Conservation (phyloP, 257 asterid species). For the Gentiana dahurica region DNA sequence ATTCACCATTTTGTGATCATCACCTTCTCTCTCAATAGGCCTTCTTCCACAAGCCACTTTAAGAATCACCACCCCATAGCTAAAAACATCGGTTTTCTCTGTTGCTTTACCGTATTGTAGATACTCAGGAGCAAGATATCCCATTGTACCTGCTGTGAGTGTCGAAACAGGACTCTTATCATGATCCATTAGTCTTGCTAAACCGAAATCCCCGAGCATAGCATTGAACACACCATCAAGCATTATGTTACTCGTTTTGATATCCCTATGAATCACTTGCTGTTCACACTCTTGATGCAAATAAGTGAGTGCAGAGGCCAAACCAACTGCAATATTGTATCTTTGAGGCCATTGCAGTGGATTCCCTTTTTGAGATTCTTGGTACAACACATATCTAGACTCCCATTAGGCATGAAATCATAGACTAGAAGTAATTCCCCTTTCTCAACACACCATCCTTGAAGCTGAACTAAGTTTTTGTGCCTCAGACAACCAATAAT, state of each 20-base stretch:
- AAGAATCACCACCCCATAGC: slow-evolving; percentile 17
- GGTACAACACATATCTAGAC: slow-evolving; percentile 13
- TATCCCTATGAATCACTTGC: slow-evolving; percentile 18
- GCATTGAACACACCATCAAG: slow-evolving; percentile 17
- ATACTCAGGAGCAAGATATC: slow-evolving; percentile 15
- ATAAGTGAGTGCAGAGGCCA: slow-evolving; percentile 19
- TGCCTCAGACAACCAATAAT: slow-evolving; percentile 32
- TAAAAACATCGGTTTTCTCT: slow-evolving; percentile 11
- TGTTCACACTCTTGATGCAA: slow-evolving; percentile 17
- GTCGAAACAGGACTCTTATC: slow-evolving; percentile 12
- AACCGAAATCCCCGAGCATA: slow-evolving; percentile 17
- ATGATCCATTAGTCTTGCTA: slow-evolving; percentile 10
- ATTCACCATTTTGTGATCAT: slow-evolving; percentile 58
- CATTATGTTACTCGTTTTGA: slow-evolving; percentile 17
- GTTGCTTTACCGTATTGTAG: slow-evolving; percentile 11
- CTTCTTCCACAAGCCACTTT: slow-evolving; percentile 74
- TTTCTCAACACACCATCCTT: slow-evolving; percentile 15
- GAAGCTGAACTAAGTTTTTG: slow-evolving; percentile 14
- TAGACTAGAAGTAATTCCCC: slow-evolving; percentile 19
- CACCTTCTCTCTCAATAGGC: slow-evolving; percentile 71
- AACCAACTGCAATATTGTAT: slow-evolving; percentile 14
- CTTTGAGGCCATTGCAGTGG: slow-evolving; percentile 15
- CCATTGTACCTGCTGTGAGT: slow-evolving; percentile 14
- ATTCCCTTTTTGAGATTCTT: background rate
- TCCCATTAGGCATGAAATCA: slow-evolving; percentile 19